Conservation (phyloP, 139 green algal species). For the Pleodorina starrii region DNA sequence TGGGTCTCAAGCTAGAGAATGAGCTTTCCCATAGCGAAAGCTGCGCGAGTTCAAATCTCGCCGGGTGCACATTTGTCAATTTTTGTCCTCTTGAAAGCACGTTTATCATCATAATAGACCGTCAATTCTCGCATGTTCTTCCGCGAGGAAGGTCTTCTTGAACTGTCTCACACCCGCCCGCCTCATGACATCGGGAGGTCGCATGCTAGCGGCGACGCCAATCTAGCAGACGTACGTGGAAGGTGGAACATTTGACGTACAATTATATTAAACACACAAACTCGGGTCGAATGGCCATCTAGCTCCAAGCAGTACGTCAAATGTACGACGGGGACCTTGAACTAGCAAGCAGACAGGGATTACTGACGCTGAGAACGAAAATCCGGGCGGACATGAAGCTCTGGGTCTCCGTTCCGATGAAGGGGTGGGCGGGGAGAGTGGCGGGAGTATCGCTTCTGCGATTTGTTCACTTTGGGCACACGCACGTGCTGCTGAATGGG, state of each 20-base stretch:
- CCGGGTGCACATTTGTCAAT: not conserved
- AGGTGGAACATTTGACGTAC: not conserved
- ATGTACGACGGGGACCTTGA: no score
- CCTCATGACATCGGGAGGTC: not conserved
- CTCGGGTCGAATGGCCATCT: no score
- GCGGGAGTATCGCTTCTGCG: no score
- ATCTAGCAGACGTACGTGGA: not conserved
- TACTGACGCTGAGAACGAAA: no score
- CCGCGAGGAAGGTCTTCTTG: not conserved
- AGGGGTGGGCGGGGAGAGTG: no score
- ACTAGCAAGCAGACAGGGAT: no score
- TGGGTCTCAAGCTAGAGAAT: slow-evolving; percentile 10
- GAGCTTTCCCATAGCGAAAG: slow-evolving; percentile 28
- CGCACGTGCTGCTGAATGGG: no score
- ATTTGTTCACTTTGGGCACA: no score
- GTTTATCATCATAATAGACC: not conserved
- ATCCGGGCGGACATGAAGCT: no score
- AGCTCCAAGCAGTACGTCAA: no score
- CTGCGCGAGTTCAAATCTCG: slow-evolving; percentile 34
- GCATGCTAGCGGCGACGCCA: no score
- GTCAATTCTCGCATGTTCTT: not conserved
- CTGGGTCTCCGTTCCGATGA: no score
- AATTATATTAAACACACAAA: not conserved
- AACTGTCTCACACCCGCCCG: not conserved
- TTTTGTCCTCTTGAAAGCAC: not conserved